Conservation (phyloP, 2,329 filamentous ascomycete species). For the Rhexocercosporidium sp. region DNA sequence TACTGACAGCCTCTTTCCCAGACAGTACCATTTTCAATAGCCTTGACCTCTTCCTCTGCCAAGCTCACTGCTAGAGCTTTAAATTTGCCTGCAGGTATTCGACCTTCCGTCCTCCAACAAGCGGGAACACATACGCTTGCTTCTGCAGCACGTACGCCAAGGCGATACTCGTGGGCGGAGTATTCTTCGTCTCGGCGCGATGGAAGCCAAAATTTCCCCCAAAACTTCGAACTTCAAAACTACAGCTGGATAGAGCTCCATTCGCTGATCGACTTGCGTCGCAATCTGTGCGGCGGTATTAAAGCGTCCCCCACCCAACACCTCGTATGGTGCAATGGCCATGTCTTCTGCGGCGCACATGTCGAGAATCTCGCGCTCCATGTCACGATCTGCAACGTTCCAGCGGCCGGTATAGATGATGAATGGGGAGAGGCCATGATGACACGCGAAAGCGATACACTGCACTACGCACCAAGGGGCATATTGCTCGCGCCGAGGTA, state of each 20-base stretch:
- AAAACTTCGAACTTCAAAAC: background rate
- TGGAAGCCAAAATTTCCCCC: background rate
- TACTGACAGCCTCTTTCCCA: background rate
- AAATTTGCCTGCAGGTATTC: constrained; percentile 61
- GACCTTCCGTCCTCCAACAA: constrained; percentile 61
- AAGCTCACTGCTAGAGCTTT: constrained; percentile 56
- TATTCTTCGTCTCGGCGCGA: background rate
- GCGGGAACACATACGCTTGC: constrained; percentile 60
- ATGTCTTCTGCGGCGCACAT: constrained; percentile 62
- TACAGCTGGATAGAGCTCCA: constrained; percentile 47
- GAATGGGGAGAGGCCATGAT: constrained; percentile 70
- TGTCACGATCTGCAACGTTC: constrained; percentile 64
- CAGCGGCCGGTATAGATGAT: constrained; percentile 69
- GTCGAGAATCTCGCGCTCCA: constrained; percentile 62
- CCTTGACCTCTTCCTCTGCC: constrained; percentile 54
- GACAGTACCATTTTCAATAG: constrained; percentile 49
- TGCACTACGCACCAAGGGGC: constrained; percentile 70
- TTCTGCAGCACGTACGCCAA: constrained; percentile 63
- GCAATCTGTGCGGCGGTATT: constrained; percentile 50
- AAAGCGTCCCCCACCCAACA: constrained; percentile 52
- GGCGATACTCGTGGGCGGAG: constrained; percentile 47
- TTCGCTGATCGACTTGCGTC: constrained; percentile 33
- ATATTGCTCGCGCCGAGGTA: constrained; percentile 71
- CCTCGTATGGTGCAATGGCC: constrained; percentile 57
- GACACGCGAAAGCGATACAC: constrained; percentile 67